Percentiles rank a stretch among this genome's conserved stretches.
Evolutionary conservation across 495 filamentous ascomycete species (phyloP).

Genomic region (Neurospora sp.): DNA sequence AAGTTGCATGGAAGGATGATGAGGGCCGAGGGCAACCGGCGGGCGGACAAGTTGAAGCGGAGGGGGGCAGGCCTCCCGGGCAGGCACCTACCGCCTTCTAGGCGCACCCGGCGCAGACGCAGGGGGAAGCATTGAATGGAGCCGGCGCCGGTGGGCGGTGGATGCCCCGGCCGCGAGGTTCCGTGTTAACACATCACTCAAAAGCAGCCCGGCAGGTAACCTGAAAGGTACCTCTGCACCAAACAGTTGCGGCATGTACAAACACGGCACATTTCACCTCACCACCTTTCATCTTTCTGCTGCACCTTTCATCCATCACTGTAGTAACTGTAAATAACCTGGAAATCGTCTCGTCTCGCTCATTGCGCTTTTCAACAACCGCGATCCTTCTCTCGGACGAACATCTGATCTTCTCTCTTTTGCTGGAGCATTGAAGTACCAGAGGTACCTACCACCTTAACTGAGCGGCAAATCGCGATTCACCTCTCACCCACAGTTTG

Average conservation of each 20-base stretch:
- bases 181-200: conserved; percentile 1
- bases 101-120: neutral
- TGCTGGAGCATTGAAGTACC: neutral
- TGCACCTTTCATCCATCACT: neutral
- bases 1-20: neutral
- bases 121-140: neutral
- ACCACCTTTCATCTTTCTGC: neutral
- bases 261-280: neutral
- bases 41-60: neutral
- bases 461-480: neutral
- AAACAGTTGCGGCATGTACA: neutral
- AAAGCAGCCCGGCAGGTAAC: neutral
- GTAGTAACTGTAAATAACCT: neutral
- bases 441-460: neutral
- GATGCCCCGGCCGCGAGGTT: neutral
- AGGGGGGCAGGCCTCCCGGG: neutral
- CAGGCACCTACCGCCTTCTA: neutral
- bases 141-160: neutral
- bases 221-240: neutral
- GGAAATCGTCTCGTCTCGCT: neutral
- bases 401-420: neutral
- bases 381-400: neutral
- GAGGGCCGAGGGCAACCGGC: neutral
- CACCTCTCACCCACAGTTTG: neutral
- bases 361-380: neutral